A percentile compares a stretch with the other conserved stretches of the same genome.
Evolutionary conservation across 2,329 filamentous ascomycete genomes (phyloP).

Genomic region (Fusarium pininemorale): DNA sequence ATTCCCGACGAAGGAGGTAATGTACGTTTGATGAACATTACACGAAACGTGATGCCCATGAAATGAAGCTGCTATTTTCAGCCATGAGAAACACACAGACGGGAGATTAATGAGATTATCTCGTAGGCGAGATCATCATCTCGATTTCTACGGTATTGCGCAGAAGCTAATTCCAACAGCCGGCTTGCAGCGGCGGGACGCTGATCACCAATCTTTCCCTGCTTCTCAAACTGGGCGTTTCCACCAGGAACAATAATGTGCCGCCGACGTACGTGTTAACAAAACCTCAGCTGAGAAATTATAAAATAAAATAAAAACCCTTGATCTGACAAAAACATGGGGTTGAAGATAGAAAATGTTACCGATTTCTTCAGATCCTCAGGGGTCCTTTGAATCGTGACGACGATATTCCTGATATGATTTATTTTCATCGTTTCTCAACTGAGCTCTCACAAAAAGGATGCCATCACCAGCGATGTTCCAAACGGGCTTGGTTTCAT

Average conservation of each 20-base stretch:
- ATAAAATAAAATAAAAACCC: background rate
- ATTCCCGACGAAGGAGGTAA: slow-evolving; percentile 12
- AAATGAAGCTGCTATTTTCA: slow-evolving; percentile 30
- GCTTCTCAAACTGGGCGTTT: slow-evolving; percentile 12
- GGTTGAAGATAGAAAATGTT: background rate
- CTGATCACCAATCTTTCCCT: slow-evolving; percentile 33
- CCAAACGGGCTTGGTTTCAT: slow-evolving; percentile 14
- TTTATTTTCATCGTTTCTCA: slow-evolving; percentile 2
- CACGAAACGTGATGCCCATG: background rate
- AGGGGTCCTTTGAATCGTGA: background rate
- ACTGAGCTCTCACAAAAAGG: slow-evolving; percentile 14
- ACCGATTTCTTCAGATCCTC: slow-evolving; percentile 5
- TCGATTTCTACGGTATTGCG: background rate
- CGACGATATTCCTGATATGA: background rate
- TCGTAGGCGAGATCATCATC: slow-evolving; percentile 30
- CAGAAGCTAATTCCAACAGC: slow-evolving; percentile 17
- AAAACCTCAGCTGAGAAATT: background rate
- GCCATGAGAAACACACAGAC: slow-evolving; percentile 15
- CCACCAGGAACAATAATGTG: slow-evolving; percentile 18
- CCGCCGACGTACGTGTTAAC: slow-evolving; percentile 6
- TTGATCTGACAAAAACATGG: background rate
- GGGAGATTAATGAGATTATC: slow-evolving; percentile 24
- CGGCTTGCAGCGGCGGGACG: slow-evolving; percentile 17
- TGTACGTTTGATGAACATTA: slow-evolving; percentile 12
- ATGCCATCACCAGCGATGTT: slow-evolving; percentile 26